phyloP scores from a whole-genome alignment of 2,329 filamentous ascomycete genomes.

The Arthrinium phaeospermum region DNA sequence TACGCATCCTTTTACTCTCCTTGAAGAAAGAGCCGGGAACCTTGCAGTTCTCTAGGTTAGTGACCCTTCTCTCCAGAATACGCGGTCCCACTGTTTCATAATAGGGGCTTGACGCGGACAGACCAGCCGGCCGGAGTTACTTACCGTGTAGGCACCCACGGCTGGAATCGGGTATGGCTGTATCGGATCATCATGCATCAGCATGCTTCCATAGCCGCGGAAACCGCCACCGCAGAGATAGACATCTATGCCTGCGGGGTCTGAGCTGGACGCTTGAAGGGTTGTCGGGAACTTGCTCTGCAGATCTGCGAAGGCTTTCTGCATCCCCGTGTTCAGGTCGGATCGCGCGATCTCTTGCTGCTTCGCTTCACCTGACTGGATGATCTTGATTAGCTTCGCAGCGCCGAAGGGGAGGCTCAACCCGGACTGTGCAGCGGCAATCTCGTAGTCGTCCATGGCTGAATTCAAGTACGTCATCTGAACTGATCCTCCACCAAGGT shows the following conservation, averaged over 20 bases:
- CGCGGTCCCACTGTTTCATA: neutral
- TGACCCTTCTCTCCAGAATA: neutral
- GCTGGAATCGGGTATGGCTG: slow-evolving; percentile 83
- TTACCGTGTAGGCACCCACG: slow-evolving; percentile 78
- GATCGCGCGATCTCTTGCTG: slow-evolving; percentile 53
- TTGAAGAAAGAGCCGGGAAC: slow-evolving; percentile 62
- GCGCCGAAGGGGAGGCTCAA: slow-evolving; percentile 67
- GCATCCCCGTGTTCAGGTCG: slow-evolving; percentile 64
- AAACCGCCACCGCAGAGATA: slow-evolving; percentile 93
- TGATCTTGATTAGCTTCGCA: slow-evolving; percentile 58
- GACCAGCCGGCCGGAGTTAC: neutral
- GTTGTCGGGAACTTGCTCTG: slow-evolving; percentile 51
- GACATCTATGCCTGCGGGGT: slow-evolving; percentile 63
- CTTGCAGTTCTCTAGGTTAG: neutral
- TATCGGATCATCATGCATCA: slow-evolving; percentile 78
- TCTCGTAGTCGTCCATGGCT: slow-evolving; percentile 50
- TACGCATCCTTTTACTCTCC: slow-evolving; percentile 56
- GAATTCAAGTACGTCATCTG: slow-evolving; percentile 70
- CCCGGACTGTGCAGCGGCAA: slow-evolving; percentile 59
- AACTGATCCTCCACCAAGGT: slow-evolving; percentile 77
- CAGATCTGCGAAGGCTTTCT: slow-evolving; percentile 62
- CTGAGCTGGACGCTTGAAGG: slow-evolving; percentile 48
- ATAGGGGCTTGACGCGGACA: slow-evolving; percentile 2
- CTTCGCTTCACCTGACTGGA: slow-evolving; percentile 47
- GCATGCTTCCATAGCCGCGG: slow-evolving; percentile 85